Base-by-base conservation (phyloP, 2,329 filamentous ascomycete species). In the Aureobasidium uvarum region DNA sequence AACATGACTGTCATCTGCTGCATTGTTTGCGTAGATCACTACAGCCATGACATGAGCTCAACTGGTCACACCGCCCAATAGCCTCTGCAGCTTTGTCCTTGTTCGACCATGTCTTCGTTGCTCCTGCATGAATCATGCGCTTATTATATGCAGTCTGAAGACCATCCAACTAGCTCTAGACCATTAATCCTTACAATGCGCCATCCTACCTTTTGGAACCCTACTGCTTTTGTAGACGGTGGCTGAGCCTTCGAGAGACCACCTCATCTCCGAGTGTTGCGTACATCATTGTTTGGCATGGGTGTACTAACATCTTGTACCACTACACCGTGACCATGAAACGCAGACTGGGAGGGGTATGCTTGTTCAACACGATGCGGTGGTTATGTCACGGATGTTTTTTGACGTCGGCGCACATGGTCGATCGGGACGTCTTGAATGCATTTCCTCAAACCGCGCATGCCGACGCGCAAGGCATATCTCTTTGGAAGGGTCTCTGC, bases 371-470 rank as follows among this genome's bases (percentile, higher is more conserved):
- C 13, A 20, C 16, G 45, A 51, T 36, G 58, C 58, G 18, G 33
- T 51, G 58, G 16, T n/a, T 46, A 50, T 39, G 46, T 62, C 58
- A 62, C 58, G n/a, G 23, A 20, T 36, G 33, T 33, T 39, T n/a
- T 25, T 48, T 60, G 56, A 60, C 41, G 39, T 58, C 25, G 55
- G 13, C 38, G 33, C 56, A 36, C 54, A 45, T 38, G 33, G 18
- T 20, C n/a, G 56, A 36, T 60, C 56, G 31, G 45, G 41, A 46
- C n/a, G 18, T n/a, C n/a, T 5, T 46, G 31, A 14, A 48, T 60
- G 56, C 56, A 60, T 60, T 48, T 60, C 11, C 56, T 60, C 18
- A n/a, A 38, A 48, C 33, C 56, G 31, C 56, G 31, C 56, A 60
- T 18, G 41, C 56, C 56, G 56, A 48, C 56, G 41, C 41, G 41